phyloP scores from a whole-genome alignment of 2,329 filamentous ascomycete species.

The Xylariaceae sp. region DNA sequence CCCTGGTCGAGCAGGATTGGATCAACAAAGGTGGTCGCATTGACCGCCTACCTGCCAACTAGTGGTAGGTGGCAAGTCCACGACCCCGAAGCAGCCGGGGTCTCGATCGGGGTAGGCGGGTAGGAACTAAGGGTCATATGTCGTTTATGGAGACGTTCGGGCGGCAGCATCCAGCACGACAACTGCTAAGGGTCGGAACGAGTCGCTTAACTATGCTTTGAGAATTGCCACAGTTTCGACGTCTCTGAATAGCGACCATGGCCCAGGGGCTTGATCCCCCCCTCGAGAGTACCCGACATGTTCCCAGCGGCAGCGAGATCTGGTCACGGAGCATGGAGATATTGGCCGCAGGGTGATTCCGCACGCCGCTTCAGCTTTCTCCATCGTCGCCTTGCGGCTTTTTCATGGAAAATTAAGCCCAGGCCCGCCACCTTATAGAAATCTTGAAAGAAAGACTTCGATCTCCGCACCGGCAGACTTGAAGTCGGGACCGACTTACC shows the following conservation, averaged over 20 bases:
- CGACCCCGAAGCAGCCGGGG: background rate
- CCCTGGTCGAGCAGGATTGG: constrained; percentile 71
- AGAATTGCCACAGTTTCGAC: background rate
- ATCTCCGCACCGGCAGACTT: constrained; percentile 1
- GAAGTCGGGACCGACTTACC: background rate
- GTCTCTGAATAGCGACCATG: background rate
- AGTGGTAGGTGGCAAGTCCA: constrained; percentile 22
- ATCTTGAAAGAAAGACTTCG: constrained; percentile 20
- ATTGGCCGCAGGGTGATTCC: constrained; percentile 22
- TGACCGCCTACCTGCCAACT: constrained; percentile 61
- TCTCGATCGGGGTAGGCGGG: background rate
- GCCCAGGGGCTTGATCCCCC: background rate
- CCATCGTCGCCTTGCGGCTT: constrained; percentile 6
- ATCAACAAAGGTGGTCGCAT: constrained; percentile 64
- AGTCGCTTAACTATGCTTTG: background rate
- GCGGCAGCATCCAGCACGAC: background rate
- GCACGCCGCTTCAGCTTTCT: constrained; percentile 13
- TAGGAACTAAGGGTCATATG: too few species aligned
- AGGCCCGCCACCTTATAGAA: constrained; percentile 3
- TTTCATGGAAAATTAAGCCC: background rate
- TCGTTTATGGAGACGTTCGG: background rate
- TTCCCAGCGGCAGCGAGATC: constrained; percentile 1
- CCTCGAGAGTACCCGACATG: background rate
- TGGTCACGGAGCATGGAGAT: constrained; percentile 6
- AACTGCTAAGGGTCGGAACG: background rate